These are phyloP conservation scores for Ganoderma multipileum DNA, from an alignment of 1,284 basidiomycete genomes.

Conservation along the genomic window DNA sequence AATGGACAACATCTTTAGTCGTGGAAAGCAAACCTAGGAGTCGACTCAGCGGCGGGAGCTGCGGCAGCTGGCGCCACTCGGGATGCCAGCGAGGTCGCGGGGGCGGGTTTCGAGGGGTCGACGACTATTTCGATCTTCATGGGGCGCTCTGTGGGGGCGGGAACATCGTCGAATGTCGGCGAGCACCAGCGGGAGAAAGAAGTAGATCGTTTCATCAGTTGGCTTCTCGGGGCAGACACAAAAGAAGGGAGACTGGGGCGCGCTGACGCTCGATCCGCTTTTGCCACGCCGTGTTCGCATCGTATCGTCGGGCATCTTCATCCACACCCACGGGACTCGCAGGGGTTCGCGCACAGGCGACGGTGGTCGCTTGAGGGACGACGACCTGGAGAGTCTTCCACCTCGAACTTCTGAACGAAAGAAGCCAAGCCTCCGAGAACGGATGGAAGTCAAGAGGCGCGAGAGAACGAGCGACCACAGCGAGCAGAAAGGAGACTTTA, in stretches of 20 bases:
- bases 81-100: constrained; percentile 66
- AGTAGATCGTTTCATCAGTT: constrained; percentile 59
- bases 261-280: constrained; percentile 26
- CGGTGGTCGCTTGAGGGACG: constrained; percentile 13
- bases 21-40: constrained; percentile 52
- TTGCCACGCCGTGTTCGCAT: constrained; percentile 26
- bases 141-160: constrained; percentile 77
- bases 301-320: constrained; percentile 27
- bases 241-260: constrained; percentile 49
- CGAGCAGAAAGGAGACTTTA: constrained; percentile 27
- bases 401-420: constrained; percentile 12
- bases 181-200: constrained; percentile 31
- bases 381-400: constrained; percentile 14
- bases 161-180: constrained; percentile 29
- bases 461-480: constrained; percentile 21
- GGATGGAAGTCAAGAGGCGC: background rate
- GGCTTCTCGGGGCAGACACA: constrained; percentile 59
- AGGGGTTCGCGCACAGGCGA: constrained; percentile 5
- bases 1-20: no score
- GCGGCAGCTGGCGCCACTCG: constrained; percentile 72
- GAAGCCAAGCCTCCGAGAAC: constrained; percentile 16
- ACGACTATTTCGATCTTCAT: constrained; percentile 99
- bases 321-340: constrained; percentile 21
- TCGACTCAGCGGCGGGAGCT: constrained; percentile 42
- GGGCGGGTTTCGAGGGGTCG: constrained; percentile 81